These are phyloP conservation scores for Ceratocystiopsis minuta DNA, from an alignment of 2,329 filamentous ascomycete genomes.

Conservation along the genomic window DNA sequence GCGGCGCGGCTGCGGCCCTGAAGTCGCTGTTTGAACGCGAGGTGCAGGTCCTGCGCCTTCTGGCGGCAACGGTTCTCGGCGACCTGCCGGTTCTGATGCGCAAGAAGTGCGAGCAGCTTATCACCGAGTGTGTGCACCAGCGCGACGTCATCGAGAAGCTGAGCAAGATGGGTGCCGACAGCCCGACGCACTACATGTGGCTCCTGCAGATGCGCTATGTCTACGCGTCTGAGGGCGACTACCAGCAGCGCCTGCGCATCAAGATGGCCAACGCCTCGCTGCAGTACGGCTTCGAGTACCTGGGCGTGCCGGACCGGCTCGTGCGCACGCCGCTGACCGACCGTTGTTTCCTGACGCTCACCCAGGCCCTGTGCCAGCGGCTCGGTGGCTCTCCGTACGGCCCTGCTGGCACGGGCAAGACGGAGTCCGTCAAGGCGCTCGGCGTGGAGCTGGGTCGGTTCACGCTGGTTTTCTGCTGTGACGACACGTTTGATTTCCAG, in stretches of 20 bases:
- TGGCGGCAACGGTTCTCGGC: constrained; percentile 76
- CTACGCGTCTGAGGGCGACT: constrained; percentile 67
- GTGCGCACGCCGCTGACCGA: constrained; percentile 95
- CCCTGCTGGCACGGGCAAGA: constrained; percentile 95
- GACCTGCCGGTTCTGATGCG: constrained; percentile 74
- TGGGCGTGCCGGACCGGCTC: constrained; percentile 88
- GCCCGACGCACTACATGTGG: constrained; percentile 75
- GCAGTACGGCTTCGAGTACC: constrained; percentile 94
- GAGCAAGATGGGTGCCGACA: constrained; percentile 53
- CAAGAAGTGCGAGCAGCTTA: constrained; percentile 96
- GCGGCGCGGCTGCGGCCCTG: constrained; percentile 33
- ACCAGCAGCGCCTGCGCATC: constrained; percentile 65
- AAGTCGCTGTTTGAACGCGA: constrained; percentile 61
- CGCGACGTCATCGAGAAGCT: constrained; percentile 84
- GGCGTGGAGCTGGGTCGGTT: constrained; percentile 93
- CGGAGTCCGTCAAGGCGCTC: constrained; percentile 94
- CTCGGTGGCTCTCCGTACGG: constrained; percentile 95
- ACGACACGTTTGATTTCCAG: constrained; percentile 99
- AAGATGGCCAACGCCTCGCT: constrained; percentile 95
- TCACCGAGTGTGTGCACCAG: constrained; percentile 97
- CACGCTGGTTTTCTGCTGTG: constrained; percentile 97
- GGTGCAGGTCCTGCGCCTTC: constrained; percentile 65
- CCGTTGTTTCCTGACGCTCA: constrained; percentile 93
- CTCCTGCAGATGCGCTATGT: constrained; percentile 94
- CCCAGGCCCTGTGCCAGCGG: constrained; percentile 84